These are phyloP conservation scores for Blastomyces emzantsi DNA, from an alignment of 2,329 filamentous ascomycete species.

Conservation along the genomic window DNA sequence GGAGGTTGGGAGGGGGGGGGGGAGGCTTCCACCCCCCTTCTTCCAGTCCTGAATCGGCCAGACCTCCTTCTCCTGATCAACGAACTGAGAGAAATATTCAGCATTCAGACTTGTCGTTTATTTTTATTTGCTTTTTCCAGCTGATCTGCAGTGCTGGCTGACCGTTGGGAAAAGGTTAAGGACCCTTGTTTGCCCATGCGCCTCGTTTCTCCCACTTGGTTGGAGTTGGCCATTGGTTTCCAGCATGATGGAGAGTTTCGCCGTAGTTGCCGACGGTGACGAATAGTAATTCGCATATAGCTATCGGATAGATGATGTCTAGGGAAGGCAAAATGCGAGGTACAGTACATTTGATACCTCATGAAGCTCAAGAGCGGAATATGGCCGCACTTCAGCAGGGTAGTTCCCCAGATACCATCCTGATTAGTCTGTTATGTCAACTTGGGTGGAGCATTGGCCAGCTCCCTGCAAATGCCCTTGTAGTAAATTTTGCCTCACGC, in stretches of 20 bases:
- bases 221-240: neutral
- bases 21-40: neutral
- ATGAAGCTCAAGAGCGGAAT: neutral
- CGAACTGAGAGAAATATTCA: neutral
- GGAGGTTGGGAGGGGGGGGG: neutral
- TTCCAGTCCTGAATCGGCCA: neutral
- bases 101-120: neutral
- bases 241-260: neutral
- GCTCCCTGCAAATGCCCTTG: too few species aligned
- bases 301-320: neutral
- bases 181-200: neutral
- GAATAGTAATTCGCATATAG: neutral
- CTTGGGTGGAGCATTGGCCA: neutral
- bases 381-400: neutral
- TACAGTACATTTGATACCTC: neutral
- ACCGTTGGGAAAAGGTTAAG: neutral
- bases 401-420: neutral
- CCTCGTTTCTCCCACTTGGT: neutral
- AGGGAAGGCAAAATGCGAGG: neutral
- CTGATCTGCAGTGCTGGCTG: neutral
- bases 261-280: neutral
- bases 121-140: neutral
- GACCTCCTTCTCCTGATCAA: neutral
- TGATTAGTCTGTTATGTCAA: neutral
- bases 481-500: too few species aligned